Percentiles rank a stretch among this genome's conserved stretches.
Evolutionary conservation across 2,329 filamentous ascomycete species (phyloP).

Genomic region (Microascus cirrosus): DNA sequence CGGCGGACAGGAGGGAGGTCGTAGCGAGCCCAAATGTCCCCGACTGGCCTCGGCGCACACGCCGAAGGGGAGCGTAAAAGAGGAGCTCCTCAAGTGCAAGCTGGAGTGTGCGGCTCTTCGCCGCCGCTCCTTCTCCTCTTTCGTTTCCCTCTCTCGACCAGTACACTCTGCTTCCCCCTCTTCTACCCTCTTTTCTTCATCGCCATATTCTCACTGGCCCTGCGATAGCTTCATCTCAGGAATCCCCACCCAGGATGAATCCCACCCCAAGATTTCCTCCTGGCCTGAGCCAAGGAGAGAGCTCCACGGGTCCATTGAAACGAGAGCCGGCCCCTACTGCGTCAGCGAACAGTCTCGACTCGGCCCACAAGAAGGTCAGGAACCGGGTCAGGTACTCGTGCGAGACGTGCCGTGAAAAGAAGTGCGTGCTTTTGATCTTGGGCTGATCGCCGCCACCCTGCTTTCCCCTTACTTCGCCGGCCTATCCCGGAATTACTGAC

Average conservation of each 20-base stretch:
- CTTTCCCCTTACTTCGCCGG: background rate
- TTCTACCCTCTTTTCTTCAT: constrained; percentile 1
- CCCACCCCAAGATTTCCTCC: background rate
- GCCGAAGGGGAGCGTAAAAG: background rate
- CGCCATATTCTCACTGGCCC: background rate
- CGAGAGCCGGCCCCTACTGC: background rate
- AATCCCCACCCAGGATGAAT: background rate
- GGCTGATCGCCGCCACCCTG: background rate
- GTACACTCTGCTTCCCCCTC: background rate
- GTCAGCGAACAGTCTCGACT: background rate
- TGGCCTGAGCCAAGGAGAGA: background rate
- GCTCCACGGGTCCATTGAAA: background rate
- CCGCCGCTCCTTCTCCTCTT: background rate
- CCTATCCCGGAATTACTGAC: background rate
- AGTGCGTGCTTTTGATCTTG: constrained; percentile 13
- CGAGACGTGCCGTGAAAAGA: constrained; percentile 20
- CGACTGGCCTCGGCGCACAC: too few species aligned
- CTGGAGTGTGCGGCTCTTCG: background rate
- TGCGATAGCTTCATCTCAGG: background rate
- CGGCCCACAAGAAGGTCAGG: constrained; percentile 12
- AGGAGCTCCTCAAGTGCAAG: background rate
- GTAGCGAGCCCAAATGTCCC: background rate
- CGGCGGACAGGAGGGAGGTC: background rate
- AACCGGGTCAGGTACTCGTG: constrained; percentile 20
- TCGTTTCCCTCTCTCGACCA: background rate